Conservation (phyloP, 306 rosid genomes). For the Psophocarpus tetragonolobus region DNA sequence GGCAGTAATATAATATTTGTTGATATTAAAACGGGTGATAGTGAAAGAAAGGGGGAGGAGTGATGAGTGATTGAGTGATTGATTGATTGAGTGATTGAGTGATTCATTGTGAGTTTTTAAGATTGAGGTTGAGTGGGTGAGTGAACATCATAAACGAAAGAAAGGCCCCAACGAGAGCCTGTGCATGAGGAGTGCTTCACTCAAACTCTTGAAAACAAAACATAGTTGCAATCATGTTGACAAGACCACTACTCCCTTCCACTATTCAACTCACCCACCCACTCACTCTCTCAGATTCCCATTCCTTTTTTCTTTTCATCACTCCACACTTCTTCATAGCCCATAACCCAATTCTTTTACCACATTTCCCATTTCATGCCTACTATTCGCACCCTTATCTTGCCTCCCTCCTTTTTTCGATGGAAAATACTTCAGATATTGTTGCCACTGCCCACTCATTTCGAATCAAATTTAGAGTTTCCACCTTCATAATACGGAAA, state of each 20-base stretch:
- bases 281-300: background rate
- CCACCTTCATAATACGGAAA: no score
- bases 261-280: background rate
- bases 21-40: background rate
- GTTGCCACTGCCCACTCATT: no score
- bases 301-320: background rate
- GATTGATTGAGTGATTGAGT: constrained; percentile 23
- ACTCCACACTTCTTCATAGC: background rate
- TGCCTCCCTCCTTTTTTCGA: no score
- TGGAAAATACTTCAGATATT: no score
- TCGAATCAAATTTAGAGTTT: no score
- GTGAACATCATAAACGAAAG: background rate
- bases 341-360: background rate
- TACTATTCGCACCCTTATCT: no score
- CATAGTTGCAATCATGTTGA: constrained; percentile 36
- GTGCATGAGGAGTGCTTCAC: constrained; percentile 25
- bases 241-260: constrained; percentile 28
- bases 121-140: constrained; percentile 34
- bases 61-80: background rate
- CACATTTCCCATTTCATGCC: background rate
- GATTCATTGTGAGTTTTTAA: constrained; percentile 30
- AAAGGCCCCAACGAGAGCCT: background rate
- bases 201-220: constrained; percentile 15
- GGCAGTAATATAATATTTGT: background rate
- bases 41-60: background rate